Evolutionary conservation across 805 yeast species (phyloP), one percentile per base, ranked within the genome.

Genomic region (Cyberlindnera xylosilytica): DNA sequence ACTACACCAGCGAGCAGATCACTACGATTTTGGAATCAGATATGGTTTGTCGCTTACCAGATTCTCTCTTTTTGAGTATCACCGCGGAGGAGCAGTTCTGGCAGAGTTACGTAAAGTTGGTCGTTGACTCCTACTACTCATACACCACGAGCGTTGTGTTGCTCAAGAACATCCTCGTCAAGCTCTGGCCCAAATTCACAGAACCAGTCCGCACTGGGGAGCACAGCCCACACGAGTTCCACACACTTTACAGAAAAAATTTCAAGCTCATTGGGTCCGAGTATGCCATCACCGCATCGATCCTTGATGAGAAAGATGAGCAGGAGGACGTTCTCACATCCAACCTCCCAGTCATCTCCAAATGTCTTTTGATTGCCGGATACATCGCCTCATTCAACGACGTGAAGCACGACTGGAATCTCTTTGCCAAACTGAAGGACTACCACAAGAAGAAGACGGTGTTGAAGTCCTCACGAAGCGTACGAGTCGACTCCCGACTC

Each of bases 311-410:
- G 5, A 20, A n/a, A 2, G 43, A 49, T 6, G 45, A 45, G 3
- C 47, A 39, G 17, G 40, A 41, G 10, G 38, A 8, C 38, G 47
- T 41, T 2, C 3, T 33, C n/a, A 42, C 46, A 1, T 61, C 70
- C 39, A 82, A 80, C 49, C 63, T 86, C 32, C 79, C 90, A 0
- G 58, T 56, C 8, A 72, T 76, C 38, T 74, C 91, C 2, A 84
- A 86, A 56, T 87, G 75, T 56, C 63, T 90, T n/a, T 62, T 89
- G 13, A 73, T 88, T 24, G 87, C 96, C 1, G 81, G 95, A 1
- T 90, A 84, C 59, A 64, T 89, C 36, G 95, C 96, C 1, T 87
- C 96, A 0, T 85, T 76, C 56, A 77, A 79, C 42, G 85, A 83
- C 23, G 79, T 83, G 2, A 75, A 78, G 46, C 74, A 74, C 54